Base-by-base conservation (phyloP, 176 grass and related monocot species). In the Phoenix roebelenii region DNA sequence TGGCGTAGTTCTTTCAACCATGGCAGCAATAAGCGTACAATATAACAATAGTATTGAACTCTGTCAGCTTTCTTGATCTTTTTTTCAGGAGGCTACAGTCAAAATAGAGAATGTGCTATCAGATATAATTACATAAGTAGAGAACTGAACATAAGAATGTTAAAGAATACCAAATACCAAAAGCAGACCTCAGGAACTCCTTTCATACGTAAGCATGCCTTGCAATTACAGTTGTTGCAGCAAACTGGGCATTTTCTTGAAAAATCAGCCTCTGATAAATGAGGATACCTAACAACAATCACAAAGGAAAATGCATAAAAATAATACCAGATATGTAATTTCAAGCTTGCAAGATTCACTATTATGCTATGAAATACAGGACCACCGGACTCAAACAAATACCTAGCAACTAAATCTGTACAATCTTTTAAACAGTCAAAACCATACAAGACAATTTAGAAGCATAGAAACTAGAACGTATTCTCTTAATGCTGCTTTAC, bases 211-310 rank as follows among this genome's bases (percentile, higher is more conserved):
- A 87, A 73, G 58, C 83, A 93, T 61, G 53, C 55, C 71, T 95
- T 95, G 70, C 81, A 95, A 70, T 89, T 95, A 69, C 84, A 95
- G 54, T 88, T 88, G 3, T 61, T 77, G 29, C 65, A 57, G 57
- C 89, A 95, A 68, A 79, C 70, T 23, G 81, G 85, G 18, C 85
- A 85, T 59, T 85, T 80, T 1, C 14, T 20, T 64, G 78, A 60
- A 69, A 89, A 66, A 15, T 83, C 81, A 22, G 79, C 64, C 54
- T 95, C 72, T 57, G 60, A 7, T 77, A 85, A 57, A 71, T 75
- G 55, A 59, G 78, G 81, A 77, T 88, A 95, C 89, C 89, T 88
- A 55, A 23, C 61, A 50, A 51, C 50, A 44, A 44, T 44, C 57
- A 78, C 35, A n/a, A 84, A 64, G 24, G n/a, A 35, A 39, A 35